Conservation (phyloP, 495 filamentous ascomycete species). For the Saxophila tyrrhenica region DNA sequence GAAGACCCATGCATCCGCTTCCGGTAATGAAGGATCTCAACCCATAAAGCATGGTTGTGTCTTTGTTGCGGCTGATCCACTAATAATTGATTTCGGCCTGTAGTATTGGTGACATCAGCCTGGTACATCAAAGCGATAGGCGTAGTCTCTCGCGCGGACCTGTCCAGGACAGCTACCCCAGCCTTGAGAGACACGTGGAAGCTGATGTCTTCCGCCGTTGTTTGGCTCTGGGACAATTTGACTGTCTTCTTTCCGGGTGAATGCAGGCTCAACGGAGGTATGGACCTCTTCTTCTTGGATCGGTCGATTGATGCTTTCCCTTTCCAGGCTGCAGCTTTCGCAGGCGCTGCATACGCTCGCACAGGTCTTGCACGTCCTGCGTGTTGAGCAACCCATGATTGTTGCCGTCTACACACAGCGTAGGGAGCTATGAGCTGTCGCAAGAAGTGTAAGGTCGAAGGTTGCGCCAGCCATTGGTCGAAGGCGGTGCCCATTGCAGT, state of each 20-base stretch:
- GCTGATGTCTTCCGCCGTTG: constrained; percentile 4
- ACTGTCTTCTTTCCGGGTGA: too few relatives aligned
- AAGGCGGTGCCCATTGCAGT: constrained; percentile 12
- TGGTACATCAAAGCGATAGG: constrained; percentile 2
- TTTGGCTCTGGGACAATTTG: neutral
- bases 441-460: constrained; percentile 16
- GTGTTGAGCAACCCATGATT: neutral
- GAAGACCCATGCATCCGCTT: constrained; percentile 47
- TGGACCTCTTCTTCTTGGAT: too few relatives aligned
- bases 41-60: constrained; percentile 52
- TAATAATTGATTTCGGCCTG: constrained; percentile 26
- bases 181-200: constrained; percentile 2
- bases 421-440: neutral
- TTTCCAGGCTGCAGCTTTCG: too few relatives aligned
- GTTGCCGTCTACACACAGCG: neutral
- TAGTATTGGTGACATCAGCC: constrained; percentile 3
- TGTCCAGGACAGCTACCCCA: neutral
- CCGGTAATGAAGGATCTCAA: constrained; percentile 49
- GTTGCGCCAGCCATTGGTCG: constrained; percentile 24
- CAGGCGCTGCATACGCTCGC: neutral
- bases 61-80: constrained; percentile 42
- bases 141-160: neutral
- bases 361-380: neutral
- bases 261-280: too few relatives aligned
- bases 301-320: too few relatives aligned